Base-by-base conservation (phyloP, 106 monocot species). In the Acorus calamus region DNA sequence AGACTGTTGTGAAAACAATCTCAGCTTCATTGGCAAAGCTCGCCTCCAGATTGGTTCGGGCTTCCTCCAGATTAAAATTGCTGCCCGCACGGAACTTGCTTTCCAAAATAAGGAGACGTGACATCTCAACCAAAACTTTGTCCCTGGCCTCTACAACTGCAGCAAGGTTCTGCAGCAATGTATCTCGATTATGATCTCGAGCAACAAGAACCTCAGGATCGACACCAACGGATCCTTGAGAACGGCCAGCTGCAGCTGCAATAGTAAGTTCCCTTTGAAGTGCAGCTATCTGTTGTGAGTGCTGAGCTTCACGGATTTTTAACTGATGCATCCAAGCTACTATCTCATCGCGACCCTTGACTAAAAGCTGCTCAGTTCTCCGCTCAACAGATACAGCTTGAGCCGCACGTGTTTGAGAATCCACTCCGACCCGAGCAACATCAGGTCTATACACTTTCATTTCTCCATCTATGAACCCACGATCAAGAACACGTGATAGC, bases 21-120 rank as follows among this genome's bases (percentile, higher is more conserved):
- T 98, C 96, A 60, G 96, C 96, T 81, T 98, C 96, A 53, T 91
- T 98, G 11, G 96, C 96, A 66, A 98, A 98, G 72, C 91, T 98
- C 12, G 90, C 96, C 81, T 98, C 96, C 12, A 98, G 85, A 9
- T 64, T 85, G 14, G 91, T 73, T 14, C 91, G 83, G 48, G 85
- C 87, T 63, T 98, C 96, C 62, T 98, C 96, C 57, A 91, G 59
- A 73, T 98, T 98, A 68, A 98, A 91, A 62, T 69, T 84, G 70
- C 73, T 68, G 3, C 85, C 85, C 9, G 87, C 47, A 47, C 83
- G 80, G 59, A 98, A 98, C 55, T 74, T 79, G 61, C 78, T 69
- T 63, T 98, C 96, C 9, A 98, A 67, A 67, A 98, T 90, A 53
- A 80, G 67, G 50, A 98, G 78, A 2, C 96, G 87, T 57, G 96